A percentile compares a stretch with the other conserved stretches of the same genome.
phyloP scores from a whole-genome alignment of 257 asterid genomes.

The Phtheirospermum japonicum region DNA sequence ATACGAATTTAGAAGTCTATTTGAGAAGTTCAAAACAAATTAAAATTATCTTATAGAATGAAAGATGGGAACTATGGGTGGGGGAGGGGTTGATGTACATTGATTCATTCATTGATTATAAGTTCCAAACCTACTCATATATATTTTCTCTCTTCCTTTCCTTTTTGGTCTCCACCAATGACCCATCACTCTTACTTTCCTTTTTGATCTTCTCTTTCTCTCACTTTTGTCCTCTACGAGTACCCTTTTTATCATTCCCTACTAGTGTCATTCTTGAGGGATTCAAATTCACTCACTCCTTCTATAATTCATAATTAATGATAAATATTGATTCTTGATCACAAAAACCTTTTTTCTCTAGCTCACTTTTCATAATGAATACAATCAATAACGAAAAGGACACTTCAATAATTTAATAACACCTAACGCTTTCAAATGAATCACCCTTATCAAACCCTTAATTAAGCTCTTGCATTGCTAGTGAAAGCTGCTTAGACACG shows the following conservation, averaged over 20 bases:
- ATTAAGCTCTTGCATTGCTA: too few species aligned
- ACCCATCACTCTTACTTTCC: conserved; percentile 28
- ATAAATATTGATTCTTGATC: background rate
- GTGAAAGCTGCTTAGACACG: too few species aligned
- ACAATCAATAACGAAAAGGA: background rate
- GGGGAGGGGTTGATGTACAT: background rate
- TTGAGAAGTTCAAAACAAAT: too few species aligned
- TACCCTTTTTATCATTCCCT: too few species aligned
- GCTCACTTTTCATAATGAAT: too few species aligned
- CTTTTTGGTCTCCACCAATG: conserved; percentile 27
- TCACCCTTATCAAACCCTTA: background rate
- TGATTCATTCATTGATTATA: conserved; percentile 3
- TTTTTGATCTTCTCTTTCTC: conserved; percentile 17
- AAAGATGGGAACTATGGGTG: background rate
- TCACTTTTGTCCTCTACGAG: conserved; percentile 8
- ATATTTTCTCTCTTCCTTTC: conserved; percentile 18
- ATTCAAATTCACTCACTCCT: background rate
- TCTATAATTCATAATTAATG: background rate
- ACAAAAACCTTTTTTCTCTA: background rate
- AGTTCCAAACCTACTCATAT: background rate
- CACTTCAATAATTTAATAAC: background rate
- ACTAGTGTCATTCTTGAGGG: background rate
- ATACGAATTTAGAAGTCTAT: too few species aligned
- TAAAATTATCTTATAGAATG: too few species aligned
- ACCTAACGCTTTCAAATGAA: background rate